Evolutionary conservation across 371 early-diverging fungal genomes (phyloP).

Genomic region (Nematocida ironsii): DNA sequence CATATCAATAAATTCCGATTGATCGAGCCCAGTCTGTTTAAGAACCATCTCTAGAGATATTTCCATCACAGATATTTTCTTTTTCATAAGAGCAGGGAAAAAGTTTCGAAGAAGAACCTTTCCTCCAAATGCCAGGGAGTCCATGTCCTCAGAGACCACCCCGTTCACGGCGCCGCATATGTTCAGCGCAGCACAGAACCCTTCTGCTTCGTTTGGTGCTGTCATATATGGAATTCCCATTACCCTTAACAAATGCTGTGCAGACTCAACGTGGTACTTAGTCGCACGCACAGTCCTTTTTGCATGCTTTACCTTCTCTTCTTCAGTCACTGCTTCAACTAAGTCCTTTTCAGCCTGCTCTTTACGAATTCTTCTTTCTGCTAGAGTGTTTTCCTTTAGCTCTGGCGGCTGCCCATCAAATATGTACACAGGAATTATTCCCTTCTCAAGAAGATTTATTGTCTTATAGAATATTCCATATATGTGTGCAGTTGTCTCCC

Average conservation of each 20-base stretch:
- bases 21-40: conserved; percentile 76
- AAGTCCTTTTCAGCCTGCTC: conserved; percentile 65
- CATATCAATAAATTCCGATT: conserved; percentile 88
- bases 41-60: conserved; percentile 79
- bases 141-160: conserved; percentile 99
- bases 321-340: conserved; percentile 67
- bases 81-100: conserved; percentile 84
- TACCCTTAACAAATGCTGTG: conserved; percentile 79
- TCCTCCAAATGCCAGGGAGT: conserved; percentile 88
- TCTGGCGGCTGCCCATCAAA: conserved; percentile 98
- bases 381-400: conserved; percentile 75
- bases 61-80: conserved; percentile 81
- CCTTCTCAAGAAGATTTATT: conserved; percentile 91
- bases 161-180: conserved; percentile 84
- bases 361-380: conserved; percentile 81
- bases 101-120: conserved; percentile 87
- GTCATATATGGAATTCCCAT: conserved; percentile 94
- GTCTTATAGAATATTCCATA: conserved; percentile 97
- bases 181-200: conserved; percentile 90
- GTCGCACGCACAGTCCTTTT: conserved; percentile 89
- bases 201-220: conserved; percentile 98
- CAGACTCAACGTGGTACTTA: conserved; percentile 86
- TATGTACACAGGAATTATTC: conserved; percentile 92
- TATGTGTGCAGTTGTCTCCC: conserved; percentile 90
- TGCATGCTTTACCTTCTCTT: conserved; percentile 80